phyloP scores from a whole-genome alignment of 139 green algal species.

The Coelastrella sp. region DNA sequence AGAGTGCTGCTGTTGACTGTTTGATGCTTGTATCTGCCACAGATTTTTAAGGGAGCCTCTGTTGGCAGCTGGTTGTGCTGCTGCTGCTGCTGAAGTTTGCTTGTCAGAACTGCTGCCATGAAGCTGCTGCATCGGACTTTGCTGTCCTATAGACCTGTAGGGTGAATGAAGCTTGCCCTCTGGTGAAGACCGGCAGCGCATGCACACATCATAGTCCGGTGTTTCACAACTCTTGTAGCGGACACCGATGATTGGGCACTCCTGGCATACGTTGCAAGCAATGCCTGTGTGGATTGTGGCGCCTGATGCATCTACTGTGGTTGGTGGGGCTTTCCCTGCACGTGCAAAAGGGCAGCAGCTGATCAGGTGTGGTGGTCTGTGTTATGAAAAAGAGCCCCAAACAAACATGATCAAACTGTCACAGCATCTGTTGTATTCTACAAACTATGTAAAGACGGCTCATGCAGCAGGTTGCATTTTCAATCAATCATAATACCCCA shows the following conservation, averaged over 20 bases:
- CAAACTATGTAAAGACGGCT: too few species aligned
- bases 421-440: too few species aligned
- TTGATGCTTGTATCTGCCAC: too few species aligned
- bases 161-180: slow-evolving; percentile 18
- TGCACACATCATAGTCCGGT: slow-evolving; percentile 40
- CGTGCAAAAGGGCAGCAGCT: background rate
- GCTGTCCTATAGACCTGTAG: slow-evolving; percentile 18
- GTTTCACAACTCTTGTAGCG: slow-evolving; percentile 41
- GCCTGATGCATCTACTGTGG: slow-evolving; percentile 38
- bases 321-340: background rate
- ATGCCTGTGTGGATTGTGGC: slow-evolving; percentile 50
- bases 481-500: too few species aligned
- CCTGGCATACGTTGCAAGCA: slow-evolving; percentile 57
- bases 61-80: background rate
- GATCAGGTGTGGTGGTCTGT: background rate
- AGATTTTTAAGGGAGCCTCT: too few species aligned
- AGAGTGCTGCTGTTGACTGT: too few species aligned
- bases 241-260: slow-evolving; percentile 52
- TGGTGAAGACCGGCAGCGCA: background rate
- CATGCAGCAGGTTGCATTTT: slow-evolving; percentile 14
- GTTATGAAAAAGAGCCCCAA: background rate
- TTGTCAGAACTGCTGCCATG: background rate
- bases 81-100: background rate
- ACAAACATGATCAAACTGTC: too few species aligned
- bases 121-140: background rate